Evolutionary conservation across 768 basidiomycete species (phyloP).

Genomic region (Termitomyces titanicus): DNA sequence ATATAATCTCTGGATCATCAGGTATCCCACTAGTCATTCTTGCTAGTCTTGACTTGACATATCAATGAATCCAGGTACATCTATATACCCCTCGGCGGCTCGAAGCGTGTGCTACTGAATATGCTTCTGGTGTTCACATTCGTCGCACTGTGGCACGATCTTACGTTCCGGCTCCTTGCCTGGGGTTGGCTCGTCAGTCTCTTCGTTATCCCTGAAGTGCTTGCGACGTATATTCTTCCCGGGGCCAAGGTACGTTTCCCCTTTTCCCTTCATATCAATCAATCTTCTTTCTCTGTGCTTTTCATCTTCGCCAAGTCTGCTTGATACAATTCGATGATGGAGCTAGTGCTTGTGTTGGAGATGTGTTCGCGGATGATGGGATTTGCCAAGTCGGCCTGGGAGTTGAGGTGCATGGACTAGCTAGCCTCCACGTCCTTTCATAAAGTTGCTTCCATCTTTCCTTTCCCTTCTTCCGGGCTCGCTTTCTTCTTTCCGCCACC

Average conservation of each 20-base stretch:
- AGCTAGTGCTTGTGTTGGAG: background rate
- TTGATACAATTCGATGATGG: too few relatives aligned
- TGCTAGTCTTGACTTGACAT: background rate
- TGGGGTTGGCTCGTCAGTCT: constrained; percentile 97
- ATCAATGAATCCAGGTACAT: constrained; percentile 62
- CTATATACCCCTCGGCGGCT: constrained; percentile 89
- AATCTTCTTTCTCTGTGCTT: background rate
- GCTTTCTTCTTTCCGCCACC: background rate
- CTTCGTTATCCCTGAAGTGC: constrained; percentile 85
- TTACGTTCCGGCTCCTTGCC: constrained; percentile 79
- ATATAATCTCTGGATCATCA: constrained; percentile 92
- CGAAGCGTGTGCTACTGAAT: constrained; percentile 49
- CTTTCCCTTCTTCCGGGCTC: background rate
- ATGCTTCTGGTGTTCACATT: constrained; percentile 88
- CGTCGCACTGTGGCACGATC: constrained; percentile 96
- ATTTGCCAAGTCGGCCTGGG: too few relatives aligned
- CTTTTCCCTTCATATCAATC: background rate
- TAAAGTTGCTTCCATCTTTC: background rate
- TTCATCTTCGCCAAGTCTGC: background rate
- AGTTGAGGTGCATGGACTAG: too few relatives aligned
- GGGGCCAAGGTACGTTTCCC: constrained; percentile 47
- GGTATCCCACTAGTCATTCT: constrained; percentile 40
- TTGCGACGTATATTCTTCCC: constrained; percentile 58
- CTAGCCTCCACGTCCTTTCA: background rate
- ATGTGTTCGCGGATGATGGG: too few relatives aligned